Conservation (phyloP, 2,329 filamentous ascomycete genomes). For the Rugonectria rugulosa region DNA sequence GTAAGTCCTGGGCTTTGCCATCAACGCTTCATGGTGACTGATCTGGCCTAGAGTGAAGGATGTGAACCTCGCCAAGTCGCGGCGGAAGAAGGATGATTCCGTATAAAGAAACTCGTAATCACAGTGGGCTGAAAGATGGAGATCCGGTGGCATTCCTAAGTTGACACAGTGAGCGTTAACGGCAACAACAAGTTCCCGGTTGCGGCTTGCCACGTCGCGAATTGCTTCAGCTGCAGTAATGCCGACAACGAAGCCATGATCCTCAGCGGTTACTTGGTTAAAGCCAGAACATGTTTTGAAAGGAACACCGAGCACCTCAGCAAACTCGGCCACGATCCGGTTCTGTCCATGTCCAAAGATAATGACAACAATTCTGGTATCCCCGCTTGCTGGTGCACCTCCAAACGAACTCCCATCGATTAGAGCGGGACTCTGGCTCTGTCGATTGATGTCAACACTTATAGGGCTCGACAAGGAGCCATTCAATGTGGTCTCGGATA, state of each 20-base stretch:
- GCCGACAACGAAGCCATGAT: constrained; percentile 73
- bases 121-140: constrained; percentile 70
- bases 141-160: constrained; percentile 72
- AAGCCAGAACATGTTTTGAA: constrained; percentile 67
- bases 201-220: constrained; percentile 63
- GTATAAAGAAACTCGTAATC: constrained; percentile 91
- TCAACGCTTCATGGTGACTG: constrained; percentile 78
- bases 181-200: constrained; percentile 67
- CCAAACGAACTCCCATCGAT: constrained; percentile 51
- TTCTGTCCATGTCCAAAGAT: constrained; percentile 77
- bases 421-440: constrained; percentile 44
- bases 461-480: constrained; percentile 34
- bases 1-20: constrained; percentile 80
- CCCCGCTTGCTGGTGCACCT: constrained; percentile 58
- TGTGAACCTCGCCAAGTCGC: constrained; percentile 80
- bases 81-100: constrained; percentile 72
- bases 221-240: constrained; percentile 65
- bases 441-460: constrained; percentile 46
- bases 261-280: constrained; percentile 59
- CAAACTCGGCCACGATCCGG: constrained; percentile 76
- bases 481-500: constrained; percentile 34
- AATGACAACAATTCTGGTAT: constrained; percentile 68
- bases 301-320: constrained; percentile 80
- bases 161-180: constrained; percentile 82
- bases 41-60: constrained; percentile 83